Base-by-base conservation (phyloP, 1,284 basidiomycete genomes). In the Anthracocystis setariae region DNA sequence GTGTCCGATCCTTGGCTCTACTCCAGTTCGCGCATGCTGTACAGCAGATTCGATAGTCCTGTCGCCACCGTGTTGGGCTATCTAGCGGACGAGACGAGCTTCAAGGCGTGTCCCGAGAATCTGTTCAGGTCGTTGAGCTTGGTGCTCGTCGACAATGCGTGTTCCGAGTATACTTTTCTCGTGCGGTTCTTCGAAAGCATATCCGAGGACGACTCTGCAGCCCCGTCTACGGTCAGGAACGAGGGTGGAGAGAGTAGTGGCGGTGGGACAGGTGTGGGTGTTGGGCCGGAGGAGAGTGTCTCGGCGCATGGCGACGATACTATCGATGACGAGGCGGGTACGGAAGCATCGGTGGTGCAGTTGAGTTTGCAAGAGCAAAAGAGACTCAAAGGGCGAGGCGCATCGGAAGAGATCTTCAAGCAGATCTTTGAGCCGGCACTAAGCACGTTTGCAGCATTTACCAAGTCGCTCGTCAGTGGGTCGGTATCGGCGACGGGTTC, bases 351-450 rank as follows among this genome's bases (percentile, higher is more conserved):
- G 21, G 69, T 80, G 7, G 73, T 76, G 4, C 67, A 68, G 29
- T 48, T 79, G 1, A 61, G 50, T 15, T 21, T 53, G 12, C 18
- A 27, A 1, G 78, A 79, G 32, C 74, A 75, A 35, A 23, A 25
- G 2, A 43, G 45, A 3, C 17, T 74, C n/a, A 33, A 58, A 25
- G 63, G 59, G 0, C 20, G 65, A 24, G 60, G 60, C 2, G 77
- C 71, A 15, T 58, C 33, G 17, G 78, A 79, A 39, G 79, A 78
- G 60, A 61, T 79, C 5, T 81, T 80, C 57, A 76, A 66, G 42
- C 80, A 82, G 67, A 73, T 81, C 20, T 69, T 80, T 56, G 80
- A 82, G 54, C 81, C 81, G 12, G 66, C 69, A 0, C 42, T 80
- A 0, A 24, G 51, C 0, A 70, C 62, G 21, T 81, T 71, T 62